These are phyloP conservation scores for Parsonsia alboflavescens DNA, from an alignment of 257 asterid genomes.

Conservation along the genomic window DNA sequence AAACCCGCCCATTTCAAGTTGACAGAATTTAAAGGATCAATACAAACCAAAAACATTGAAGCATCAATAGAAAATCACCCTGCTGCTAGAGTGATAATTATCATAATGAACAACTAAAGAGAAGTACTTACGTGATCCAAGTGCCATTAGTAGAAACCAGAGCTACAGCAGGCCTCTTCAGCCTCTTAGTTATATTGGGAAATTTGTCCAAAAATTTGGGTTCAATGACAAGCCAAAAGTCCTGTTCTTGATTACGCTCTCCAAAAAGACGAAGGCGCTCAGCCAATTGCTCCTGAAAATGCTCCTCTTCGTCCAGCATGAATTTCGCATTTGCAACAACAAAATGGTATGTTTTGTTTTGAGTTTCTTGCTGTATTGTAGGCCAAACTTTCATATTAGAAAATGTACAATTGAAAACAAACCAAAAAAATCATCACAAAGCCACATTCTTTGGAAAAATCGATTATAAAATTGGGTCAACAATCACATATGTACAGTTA, in stretches of 20 bases:
- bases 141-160: slow-evolving; percentile 84
- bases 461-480: not conserved
- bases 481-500: too few relatives aligned
- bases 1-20: not conserved
- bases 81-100: not conserved
- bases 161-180: slow-evolving; percentile 93
- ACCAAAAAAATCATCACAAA: not conserved
- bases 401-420: not conserved
- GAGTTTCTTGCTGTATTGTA: slow-evolving; percentile 39
- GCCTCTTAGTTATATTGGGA: slow-evolving; percentile 67
- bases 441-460: not conserved
- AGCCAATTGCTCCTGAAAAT: slow-evolving; percentile 70
- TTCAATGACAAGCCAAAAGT: slow-evolving; percentile 96
- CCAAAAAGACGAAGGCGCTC: slow-evolving; percentile 65
- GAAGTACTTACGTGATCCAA: slow-evolving; percentile 76
- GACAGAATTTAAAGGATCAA: not conserved
- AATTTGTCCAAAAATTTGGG: slow-evolving; percentile 91
- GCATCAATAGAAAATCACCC: not conserved
- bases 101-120: not conserved
- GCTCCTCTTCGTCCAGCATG: slow-evolving; percentile 99
- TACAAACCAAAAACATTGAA: not conserved
- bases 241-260: slow-evolving; percentile 67
- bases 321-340: slow-evolving; percentile 92
- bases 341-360: slow-evolving; percentile 60
- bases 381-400: not conserved